Evolutionary conservation across 169 alveolate genomes (phyloP).

Genomic region (Nephromyces sp.): DNA sequence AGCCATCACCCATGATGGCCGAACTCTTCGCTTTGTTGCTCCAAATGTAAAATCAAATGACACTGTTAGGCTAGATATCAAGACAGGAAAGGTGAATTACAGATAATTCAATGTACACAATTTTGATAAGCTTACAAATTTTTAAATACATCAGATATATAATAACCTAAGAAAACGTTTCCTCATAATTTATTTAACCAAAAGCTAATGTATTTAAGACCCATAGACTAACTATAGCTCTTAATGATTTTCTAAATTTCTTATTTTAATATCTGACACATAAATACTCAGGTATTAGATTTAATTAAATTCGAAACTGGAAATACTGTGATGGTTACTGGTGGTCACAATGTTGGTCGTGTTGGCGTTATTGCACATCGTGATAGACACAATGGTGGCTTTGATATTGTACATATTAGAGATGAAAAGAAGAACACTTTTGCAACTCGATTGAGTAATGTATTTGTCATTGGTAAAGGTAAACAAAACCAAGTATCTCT

Average conservation of each 20-base stretch:
- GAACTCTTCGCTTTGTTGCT: conserved; percentile 94
- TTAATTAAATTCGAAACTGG: conserved; percentile 89
- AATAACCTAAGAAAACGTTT: too few relatives aligned
- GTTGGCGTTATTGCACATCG: conserved; percentile 88
- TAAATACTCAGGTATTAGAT: conserved; percentile 56
- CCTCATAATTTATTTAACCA: too few relatives aligned
- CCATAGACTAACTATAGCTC: too few relatives aligned
- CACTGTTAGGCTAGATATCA: conserved; percentile 86
- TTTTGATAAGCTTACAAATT: not conserved
- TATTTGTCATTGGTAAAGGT: conserved; percentile 92
- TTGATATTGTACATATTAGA: conserved; percentile 87
- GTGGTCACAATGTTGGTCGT: conserved; percentile 98
- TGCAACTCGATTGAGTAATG: conserved; percentile 90
- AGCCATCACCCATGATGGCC: conserved; percentile 95
- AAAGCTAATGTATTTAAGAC: too few relatives aligned
- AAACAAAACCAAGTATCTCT: conserved; percentile 82
- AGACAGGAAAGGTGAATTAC: conserved; percentile 85
- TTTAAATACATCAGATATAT: not conserved
- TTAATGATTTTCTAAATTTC: not conserved
- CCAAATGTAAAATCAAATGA: conserved; percentile 95
- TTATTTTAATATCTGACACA: not conserved
- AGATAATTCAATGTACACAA: too few relatives aligned
- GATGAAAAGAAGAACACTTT: conserved; percentile 86
- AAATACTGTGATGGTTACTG: conserved; percentile 83
- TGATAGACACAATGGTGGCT: conserved; percentile 93